Conservation (phyloP, 768 basidiomycete genomes). For the Clitopilus passeckerianus region DNA sequence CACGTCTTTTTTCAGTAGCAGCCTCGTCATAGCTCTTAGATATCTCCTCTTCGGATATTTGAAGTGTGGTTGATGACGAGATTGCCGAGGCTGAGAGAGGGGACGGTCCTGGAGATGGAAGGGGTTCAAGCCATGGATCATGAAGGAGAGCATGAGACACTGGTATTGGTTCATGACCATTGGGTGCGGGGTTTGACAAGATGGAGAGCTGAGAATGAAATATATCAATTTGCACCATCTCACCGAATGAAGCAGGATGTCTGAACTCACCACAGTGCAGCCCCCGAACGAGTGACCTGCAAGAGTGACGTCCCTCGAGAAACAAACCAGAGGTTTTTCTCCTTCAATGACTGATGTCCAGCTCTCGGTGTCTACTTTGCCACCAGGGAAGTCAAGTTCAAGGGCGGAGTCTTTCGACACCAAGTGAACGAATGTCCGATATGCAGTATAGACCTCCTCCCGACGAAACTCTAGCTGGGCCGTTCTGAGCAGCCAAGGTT, state of each 20-base stretch:
- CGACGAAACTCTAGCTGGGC: constrained; percentile 70
- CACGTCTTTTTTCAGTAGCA: constrained; percentile 2
- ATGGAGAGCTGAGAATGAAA: constrained; percentile 44
- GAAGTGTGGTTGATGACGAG: neutral
- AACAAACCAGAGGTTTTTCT: constrained; percentile 21
- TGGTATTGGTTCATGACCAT: constrained; percentile 39
- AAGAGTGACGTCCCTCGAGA: constrained; percentile 29
- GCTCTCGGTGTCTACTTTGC: constrained; percentile 29
- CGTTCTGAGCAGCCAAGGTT: constrained; percentile 46
- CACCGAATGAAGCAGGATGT: neutral
- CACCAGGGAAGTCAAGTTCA: constrained; percentile 34
- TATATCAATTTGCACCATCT: neutral
- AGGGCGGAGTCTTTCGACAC: constrained; percentile 27
- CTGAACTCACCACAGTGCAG: constrained; percentile 34
- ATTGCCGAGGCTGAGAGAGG: constrained; percentile 17
- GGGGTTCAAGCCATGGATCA: constrained; percentile 84
- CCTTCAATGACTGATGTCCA: constrained; percentile 25
- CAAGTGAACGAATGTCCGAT: constrained; percentile 54
- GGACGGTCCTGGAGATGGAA: constrained; percentile 52
- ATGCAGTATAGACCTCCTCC: constrained; percentile 63
- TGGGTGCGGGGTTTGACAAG: constrained; percentile 44
- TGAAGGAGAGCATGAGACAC: constrained; percentile 56
- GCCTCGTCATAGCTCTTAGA: constrained; percentile 3
- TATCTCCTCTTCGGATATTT: constrained; percentile 2
- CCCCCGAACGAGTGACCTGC: constrained; percentile 45